phyloP scores from a whole-genome alignment of 148 eudicot species.

The Simmondsia chinensis region DNA sequence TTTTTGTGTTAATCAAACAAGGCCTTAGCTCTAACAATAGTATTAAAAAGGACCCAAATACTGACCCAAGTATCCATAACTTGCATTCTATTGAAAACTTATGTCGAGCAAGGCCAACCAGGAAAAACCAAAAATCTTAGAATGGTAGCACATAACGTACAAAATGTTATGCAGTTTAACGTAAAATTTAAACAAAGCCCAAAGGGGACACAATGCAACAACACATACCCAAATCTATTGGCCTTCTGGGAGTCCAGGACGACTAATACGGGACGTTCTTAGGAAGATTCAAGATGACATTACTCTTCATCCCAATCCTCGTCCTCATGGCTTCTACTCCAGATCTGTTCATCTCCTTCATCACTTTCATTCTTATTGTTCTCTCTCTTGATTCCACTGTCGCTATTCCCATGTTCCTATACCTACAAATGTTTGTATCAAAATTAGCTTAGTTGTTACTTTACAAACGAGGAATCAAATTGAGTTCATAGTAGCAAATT shows the following conservation, averaged over 20 bases:
- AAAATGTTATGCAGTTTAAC: background rate
- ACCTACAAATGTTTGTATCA: no score
- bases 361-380: constrained; percentile 71
- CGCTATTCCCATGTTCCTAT: constrained; percentile 82
- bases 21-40: no score
- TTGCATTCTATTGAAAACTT: no score
- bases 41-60: no score
- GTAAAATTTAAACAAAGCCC: constrained; percentile 1
- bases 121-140: no score
- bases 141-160: no score
- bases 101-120: no score
- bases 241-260: background rate
- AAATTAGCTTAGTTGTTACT: no score
- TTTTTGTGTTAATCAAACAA: no score
- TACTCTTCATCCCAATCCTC: constrained; percentile 89
- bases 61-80: no score
- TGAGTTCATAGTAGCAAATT: no score
- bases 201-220: background rate
- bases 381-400: constrained; percentile 83
- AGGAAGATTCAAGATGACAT: constrained; percentile 83
- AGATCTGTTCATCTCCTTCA: constrained; percentile 67
- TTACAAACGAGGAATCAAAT: no score
- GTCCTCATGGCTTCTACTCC: constrained; percentile 74
- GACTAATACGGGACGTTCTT: constrained; percentile 66
- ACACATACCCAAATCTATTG: background rate